Base-by-base conservation (phyloP, 2,329 filamentous ascomycete genomes). In the Colletotrichum sidae region DNA sequence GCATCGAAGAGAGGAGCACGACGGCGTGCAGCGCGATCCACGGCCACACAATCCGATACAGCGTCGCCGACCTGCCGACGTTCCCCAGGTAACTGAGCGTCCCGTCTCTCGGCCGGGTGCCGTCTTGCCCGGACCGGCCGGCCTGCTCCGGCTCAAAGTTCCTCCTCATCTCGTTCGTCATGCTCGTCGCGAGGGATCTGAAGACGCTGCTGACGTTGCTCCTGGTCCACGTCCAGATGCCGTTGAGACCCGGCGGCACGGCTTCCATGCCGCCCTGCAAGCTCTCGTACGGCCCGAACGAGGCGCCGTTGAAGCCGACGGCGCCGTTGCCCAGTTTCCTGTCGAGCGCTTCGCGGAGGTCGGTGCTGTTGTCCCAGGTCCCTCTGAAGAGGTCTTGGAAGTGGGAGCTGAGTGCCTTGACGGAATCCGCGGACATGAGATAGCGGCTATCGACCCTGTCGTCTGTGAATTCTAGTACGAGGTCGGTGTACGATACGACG, bases 91-190 rank as follows among this genome's bases (percentile, higher is more conserved):
- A n/a, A 3, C 45, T 41, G 8, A 58, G 34, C 1, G 60, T 50
- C 2, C 54, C 45, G 4, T 47, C 8, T 13, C 10, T 35, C 17
- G 9, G 50, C 13, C 55, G 17, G 25, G n/a, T 3, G 1, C 17
- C 34, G 12, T 41, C 33, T 9, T 38, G 35, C 12, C 51, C 44
- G 15, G 34, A 35, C 25, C 41, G 17, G 15, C n/a, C 35, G 6
- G n/a, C 37, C 2, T 46, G n/a, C 1, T 10, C 42, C 2, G 41
- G 37, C 4, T n/a, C n/a, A 2, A 34, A 33, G 8, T 52, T 59
- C 9, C 50, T 17, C 25, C 61, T n/a, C 17, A 65, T 60, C 17
- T 60, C 61, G 7, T 65, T 65, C 3, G 56, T 60, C 56, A 65
- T 60, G 15, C 42, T 60, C 1, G 38, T 35, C 1, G 61, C 61